These are phyloP conservation scores for Globisporangium uncinulatum DNA, from an alignment of 352 stramenopile species.

Conservation along the genomic window DNA sequence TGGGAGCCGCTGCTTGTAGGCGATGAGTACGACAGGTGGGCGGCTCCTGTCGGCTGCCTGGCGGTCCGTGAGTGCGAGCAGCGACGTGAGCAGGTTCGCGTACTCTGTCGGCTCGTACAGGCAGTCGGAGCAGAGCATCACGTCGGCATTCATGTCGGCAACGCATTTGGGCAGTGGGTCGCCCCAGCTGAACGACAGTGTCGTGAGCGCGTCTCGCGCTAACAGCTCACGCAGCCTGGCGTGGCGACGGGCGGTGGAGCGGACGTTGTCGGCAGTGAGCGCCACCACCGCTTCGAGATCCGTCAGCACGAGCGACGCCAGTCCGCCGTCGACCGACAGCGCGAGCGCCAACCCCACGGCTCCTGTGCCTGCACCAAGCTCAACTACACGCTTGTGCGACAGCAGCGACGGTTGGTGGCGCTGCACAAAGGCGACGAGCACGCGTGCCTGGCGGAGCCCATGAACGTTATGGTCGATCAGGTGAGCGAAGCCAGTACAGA, in stretches of 20 bases:
- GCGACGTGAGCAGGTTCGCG: constrained; percentile 28
- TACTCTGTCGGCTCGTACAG: constrained; percentile 53
- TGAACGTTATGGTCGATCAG: background rate
- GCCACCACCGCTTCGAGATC: constrained; percentile 46
- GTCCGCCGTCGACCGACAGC: background rate
- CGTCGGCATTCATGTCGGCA: background rate
- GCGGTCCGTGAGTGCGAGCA: constrained; percentile 29
- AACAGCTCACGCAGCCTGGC: constrained; percentile 15
- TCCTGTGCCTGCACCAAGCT: constrained; percentile 52
- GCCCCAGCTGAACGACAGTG: constrained; percentile 28
- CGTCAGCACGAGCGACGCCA: constrained; percentile 41
- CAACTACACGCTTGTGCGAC: constrained; percentile 28
- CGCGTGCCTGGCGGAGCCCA: constrained; percentile 26
- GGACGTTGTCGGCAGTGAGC: constrained; percentile 32
- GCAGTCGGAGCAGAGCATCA: constrained; percentile 61
- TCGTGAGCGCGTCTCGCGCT: constrained; percentile 16
- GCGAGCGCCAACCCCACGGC: constrained; percentile 43
- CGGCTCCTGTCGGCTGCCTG: background rate
- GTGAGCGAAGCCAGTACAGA: constrained; percentile 3
- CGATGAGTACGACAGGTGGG: constrained; percentile 29
- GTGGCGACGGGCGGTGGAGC: constrained; percentile 18
- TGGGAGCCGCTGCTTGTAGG: constrained; percentile 66
- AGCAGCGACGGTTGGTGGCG: constrained; percentile 22
- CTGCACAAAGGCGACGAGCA: constrained; percentile 36
- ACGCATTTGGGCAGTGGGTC: constrained; percentile 1